Conservation (phyloP, 2,329 filamentous ascomycete genomes). For the Alternaria novae-zelandiae region DNA sequence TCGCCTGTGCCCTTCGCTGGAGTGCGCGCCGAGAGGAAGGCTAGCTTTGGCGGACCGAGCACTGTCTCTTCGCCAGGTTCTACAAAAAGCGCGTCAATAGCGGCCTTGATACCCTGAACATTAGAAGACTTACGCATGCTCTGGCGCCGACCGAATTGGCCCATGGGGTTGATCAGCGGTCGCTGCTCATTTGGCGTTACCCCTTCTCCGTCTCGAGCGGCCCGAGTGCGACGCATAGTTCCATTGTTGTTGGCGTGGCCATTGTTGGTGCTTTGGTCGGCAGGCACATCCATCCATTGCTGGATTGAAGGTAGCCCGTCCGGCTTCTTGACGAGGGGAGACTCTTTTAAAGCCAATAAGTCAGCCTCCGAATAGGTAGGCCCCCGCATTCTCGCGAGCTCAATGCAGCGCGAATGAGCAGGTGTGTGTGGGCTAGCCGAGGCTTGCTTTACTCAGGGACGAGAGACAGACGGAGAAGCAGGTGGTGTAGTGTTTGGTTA, state of each 20-base stretch:
- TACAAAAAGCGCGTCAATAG: conserved; percentile 49
- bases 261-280: conserved; percentile 36
- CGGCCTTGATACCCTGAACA: conserved; percentile 49
- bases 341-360: conserved; percentile 77
- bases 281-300: conserved; percentile 89
- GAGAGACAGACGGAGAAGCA: conserved; percentile 1
- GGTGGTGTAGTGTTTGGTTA: conserved; percentile 8
- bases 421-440: conserved; percentile 23
- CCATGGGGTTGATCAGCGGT: conserved; percentile 45
- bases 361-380: conserved; percentile 73
- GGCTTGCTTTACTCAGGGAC: conserved; percentile 6
- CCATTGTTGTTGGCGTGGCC: conserved; percentile 32
- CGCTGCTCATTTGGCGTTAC: conserved; percentile 34
- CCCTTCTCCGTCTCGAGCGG: conserved; percentile 36
- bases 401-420: conserved; percentile 11
- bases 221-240: conserved; percentile 33
- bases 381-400: conserved; percentile 36
- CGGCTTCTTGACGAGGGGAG: conserved; percentile 83
- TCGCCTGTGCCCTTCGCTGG: conserved; percentile 52
- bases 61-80: conserved; percentile 77
- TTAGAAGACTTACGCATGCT: conserved; percentile 57
- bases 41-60: conserved; percentile 81
- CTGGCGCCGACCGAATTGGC: conserved; percentile 42
- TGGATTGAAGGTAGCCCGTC: conserved; percentile 79
- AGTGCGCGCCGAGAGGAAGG: conserved; percentile 74